Base-by-base conservation (phyloP, 1,139 yeast genomes). In the Saccharomyces hybrid region DNA sequence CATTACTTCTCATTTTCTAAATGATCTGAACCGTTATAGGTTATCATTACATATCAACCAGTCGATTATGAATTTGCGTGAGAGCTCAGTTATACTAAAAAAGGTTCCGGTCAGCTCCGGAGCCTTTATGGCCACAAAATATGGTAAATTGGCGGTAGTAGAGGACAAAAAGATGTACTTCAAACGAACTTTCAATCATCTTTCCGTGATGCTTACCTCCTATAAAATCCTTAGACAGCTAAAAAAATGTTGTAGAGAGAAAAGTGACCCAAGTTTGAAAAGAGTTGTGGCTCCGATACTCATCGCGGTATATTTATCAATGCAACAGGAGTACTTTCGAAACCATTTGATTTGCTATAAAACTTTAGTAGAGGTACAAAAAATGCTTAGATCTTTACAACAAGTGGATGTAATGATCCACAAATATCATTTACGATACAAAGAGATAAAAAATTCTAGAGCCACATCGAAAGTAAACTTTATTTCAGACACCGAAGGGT, bases 1-100 rank as follows among this genome's bases (percentile, higher is more conserved):
- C 7, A 58, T 67, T 4, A 62, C 69, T 2, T 66, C 69, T 0
- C 63, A 61, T 38, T 54, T 64, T 26, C 55, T 68, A 16, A 60
- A 61, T 41, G 63, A 61, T 34, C 51, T 54, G n/a, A 51, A 53
- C 46, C 47, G 57, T 34, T 48, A 54, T 51, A 47, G 57, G 16
- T 26, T 56, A n/a, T 48, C 58, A 7, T 50, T 60, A 9, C 54
- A 60, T 38, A 31, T 53, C 11, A 55, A 57, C 48, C 55, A 58
- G 46, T 63, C 68, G 0, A 57, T 62, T n/a, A 19, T 62, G 53
- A 58, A 63, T 53, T 58, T 61, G 38, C 57, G 52, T 48, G 49
- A 48, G 14, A 16, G 47, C 48, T 26, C 47, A 3, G 44, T 23
- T 9, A n/a, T 23, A 34, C 28, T 14, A 11, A 16, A 16, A n/a